Evolutionary conservation across 2,329 filamentous ascomycete genomes (phyloP), one percentile per base, ranked within the genome.

Genomic region (Helotiales sp.): DNA sequence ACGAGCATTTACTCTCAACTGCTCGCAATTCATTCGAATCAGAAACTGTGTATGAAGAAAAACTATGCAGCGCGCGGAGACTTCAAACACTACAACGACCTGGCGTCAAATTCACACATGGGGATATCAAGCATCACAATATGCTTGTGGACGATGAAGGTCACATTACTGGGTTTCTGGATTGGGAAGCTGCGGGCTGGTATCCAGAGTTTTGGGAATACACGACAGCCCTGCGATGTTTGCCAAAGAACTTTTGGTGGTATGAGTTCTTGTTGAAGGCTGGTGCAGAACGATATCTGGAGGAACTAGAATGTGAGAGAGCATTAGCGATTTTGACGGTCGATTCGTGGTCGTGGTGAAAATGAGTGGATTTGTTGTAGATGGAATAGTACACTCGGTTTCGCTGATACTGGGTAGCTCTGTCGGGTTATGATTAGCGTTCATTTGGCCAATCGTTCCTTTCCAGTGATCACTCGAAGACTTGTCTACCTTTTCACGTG

Each of bases 141-240:
- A 77, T 81, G 24, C 59, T 81, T 8, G 67, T 75, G 1, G 61
- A 69, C 15, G 52, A 63, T 5, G 72, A 71, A 5, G 73, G 73
- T 13, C 68, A 72, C 12, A 70, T 79, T 36, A 70, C 68, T 52
- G 77, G 72, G 1, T 70, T 80, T 24, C 55, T 81, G 24, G 79
- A 80, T 61, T 81, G 77, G 77, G 77, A 81, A 62, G 70, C 72
- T 29, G 69, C 74, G 22, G 77, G 77, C 1, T 81, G 75, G 76
- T 79, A 76, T 63, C 77, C 76, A 1, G 67, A 70, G n/a, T 75
- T 74, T 51, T 80, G 58, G 61, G 60, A 65, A 47, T 62, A 60
- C 44, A 64, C 63, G 34, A 66, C 62, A 27, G 59, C 61, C 33
- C 36, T 64, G 57, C 40, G 59, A 44, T 61, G 56, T 55, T 2